These are phyloP conservation scores for Thyridium curvatum DNA, from an alignment of 2,329 filamentous ascomycete species.

Conservation along the genomic window DNA sequence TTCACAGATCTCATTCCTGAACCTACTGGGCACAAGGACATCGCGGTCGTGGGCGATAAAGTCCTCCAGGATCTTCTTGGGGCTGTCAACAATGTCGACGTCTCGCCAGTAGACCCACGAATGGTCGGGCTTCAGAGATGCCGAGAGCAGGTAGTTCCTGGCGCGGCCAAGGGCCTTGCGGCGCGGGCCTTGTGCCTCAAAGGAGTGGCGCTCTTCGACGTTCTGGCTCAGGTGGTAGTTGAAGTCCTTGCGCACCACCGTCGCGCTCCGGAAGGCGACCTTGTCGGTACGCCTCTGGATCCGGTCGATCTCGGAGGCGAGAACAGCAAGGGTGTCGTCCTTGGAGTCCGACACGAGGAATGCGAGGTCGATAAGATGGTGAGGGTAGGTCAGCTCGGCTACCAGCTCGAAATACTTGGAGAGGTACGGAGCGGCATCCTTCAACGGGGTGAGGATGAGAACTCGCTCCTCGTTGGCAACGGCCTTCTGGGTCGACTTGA, in stretches of 20 bases:
- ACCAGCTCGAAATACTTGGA: constrained; percentile 91
- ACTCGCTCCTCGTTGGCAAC: constrained; percentile 77
- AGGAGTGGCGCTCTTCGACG: constrained; percentile 78
- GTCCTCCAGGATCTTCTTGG: constrained; percentile 82
- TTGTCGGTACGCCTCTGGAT: constrained; percentile 77
- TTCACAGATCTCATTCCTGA: neutral
- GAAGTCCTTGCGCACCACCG: constrained; percentile 90
- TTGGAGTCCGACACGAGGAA: constrained; percentile 90
- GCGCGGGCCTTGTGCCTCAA: constrained; percentile 80
- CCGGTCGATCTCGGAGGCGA: constrained; percentile 79
- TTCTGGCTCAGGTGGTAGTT: constrained; percentile 66
- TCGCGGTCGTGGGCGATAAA: constrained; percentile 92
- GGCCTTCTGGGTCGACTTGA: constrained; percentile 76
- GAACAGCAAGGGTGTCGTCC: constrained; percentile 85
- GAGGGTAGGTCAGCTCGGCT: constrained; percentile 84
- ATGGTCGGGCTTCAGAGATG: constrained; percentile 85
- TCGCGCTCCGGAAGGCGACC: constrained; percentile 77
- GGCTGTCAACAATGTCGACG: constrained; percentile 91
- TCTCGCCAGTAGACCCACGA: constrained; percentile 99
- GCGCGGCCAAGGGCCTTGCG: constrained; percentile 86
- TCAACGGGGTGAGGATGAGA: constrained; percentile 86
- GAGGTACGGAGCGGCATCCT: constrained; percentile 78
- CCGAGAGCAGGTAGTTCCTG: constrained; percentile 82
- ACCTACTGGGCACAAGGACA: constrained; percentile 88
- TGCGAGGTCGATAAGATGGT: constrained; percentile 88